phyloP scores from a whole-genome alignment of 2,329 filamentous ascomycete genomes.

The Trichoderma arundinaceum region DNA sequence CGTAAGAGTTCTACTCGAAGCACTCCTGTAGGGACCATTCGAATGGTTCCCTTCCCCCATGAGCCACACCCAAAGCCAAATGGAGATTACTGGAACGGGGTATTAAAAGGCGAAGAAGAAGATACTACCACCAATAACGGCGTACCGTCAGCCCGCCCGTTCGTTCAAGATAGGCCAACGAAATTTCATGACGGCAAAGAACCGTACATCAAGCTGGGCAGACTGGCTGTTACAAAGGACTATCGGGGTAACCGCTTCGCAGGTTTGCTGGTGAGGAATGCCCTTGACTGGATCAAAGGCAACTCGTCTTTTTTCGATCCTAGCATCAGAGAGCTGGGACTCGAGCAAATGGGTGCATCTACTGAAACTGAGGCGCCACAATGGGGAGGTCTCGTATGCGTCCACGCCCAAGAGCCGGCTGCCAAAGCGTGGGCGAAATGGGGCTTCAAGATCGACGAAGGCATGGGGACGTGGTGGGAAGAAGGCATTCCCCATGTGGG shows the following conservation, averaged over 20 bases:
- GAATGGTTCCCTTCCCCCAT: constrained; percentile 83
- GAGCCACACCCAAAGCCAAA: constrained; percentile 63
- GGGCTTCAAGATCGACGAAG: constrained; percentile 76
- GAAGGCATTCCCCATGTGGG: constrained; percentile 85
- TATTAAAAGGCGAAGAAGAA: constrained; percentile 41
- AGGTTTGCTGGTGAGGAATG: constrained; percentile 68
- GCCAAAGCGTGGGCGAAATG: constrained; percentile 69
- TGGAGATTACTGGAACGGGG: constrained; percentile 54
- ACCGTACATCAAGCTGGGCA: constrained; percentile 81
- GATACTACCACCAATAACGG: constrained; percentile 11
- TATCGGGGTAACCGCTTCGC: constrained; percentile 71
- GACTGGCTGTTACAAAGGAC: constrained; percentile 71
- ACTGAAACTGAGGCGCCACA: constrained; percentile 52
- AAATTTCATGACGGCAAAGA: constrained; percentile 66
- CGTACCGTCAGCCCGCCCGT: constrained; percentile 33
- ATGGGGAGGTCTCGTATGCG: constrained; percentile 77
- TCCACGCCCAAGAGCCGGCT: constrained; percentile 76
- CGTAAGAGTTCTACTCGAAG: constrained; percentile 52
- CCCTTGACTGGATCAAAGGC: constrained; percentile 68
- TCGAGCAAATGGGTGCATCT: constrained; percentile 51
- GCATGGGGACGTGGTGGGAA: constrained; percentile 78
- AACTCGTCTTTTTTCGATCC: constrained; percentile 64
- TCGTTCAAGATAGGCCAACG: constrained; percentile 51
- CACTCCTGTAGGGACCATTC: constrained; percentile 72
- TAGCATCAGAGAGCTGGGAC: constrained; percentile 52